phyloP scores from a whole-genome alignment of 345 rosid genomes.

The Barbarea vulgaris region DNA sequence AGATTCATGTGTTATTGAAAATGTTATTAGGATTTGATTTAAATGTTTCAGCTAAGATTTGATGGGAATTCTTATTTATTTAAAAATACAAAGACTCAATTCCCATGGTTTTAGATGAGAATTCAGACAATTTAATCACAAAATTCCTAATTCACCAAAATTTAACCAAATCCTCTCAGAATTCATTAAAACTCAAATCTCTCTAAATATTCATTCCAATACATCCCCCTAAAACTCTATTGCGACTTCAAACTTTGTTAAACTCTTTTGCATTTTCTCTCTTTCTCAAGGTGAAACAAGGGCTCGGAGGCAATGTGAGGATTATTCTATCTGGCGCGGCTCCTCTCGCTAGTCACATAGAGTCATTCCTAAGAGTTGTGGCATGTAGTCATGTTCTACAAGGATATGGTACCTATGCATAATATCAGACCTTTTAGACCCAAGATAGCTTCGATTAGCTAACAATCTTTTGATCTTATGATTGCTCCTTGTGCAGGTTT shows the following conservation, averaged over 20 bases:
- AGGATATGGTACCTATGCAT: slow-evolving; percentile 70
- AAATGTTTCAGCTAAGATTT: no score
- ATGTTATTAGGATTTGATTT: no score
- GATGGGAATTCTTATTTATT: no score
- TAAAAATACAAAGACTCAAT: no score
- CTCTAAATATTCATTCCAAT: no score
- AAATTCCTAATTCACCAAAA: no score
- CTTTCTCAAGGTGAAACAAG: slow-evolving; percentile 69
- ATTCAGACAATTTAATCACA: no score
- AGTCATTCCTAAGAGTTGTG: slow-evolving; percentile 82
- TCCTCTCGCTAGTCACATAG: slow-evolving; percentile 79
- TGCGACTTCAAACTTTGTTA: neutral
- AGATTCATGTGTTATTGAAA: no score
- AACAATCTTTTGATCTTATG: neutral
- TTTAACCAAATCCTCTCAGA: no score
- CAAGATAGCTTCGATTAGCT: neutral
- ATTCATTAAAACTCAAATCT: no score
- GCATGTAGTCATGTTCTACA: slow-evolving; percentile 88
- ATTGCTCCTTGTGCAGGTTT: slow-evolving; percentile 52
- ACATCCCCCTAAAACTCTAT: no score
- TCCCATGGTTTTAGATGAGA: no score
- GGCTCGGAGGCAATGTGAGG: slow-evolving; percentile 80
- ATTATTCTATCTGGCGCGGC: slow-evolving; percentile 87
- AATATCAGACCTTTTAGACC: neutral
- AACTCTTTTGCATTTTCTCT: neutral